A percentile compares a stretch with the other conserved stretches of the same genome.
Conservation (phyloP, 768 basidiomycete genomes). For the Antrodiella citrinella region DNA sequence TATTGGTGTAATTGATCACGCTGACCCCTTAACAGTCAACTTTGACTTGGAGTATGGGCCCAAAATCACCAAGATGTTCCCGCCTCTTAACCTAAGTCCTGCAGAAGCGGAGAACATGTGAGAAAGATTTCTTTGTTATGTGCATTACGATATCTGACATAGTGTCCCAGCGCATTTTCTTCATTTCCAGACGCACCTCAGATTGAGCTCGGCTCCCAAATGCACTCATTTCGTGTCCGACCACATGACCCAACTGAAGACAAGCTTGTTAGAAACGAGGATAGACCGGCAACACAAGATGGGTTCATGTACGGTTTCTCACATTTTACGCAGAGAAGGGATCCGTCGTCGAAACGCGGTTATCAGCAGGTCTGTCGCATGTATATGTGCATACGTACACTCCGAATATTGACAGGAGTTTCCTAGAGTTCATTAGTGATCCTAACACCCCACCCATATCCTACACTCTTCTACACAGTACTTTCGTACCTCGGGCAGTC, state of each 20-base stretch:
- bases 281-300: slow-evolving; percentile 37
- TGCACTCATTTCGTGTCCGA: slow-evolving; percentile 83
- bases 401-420: slow-evolving; percentile 1
- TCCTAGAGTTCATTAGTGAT: slow-evolving; percentile 72
- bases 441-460: slow-evolving; percentile 71
- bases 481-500: slow-evolving; percentile 68
- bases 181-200: slow-evolving; percentile 86
- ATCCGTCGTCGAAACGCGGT: slow-evolving; percentile 61
- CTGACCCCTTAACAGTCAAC: slow-evolving; percentile 60
- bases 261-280: slow-evolving; percentile 18
- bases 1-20: slow-evolving; percentile 11
- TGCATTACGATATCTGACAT: slow-evolving; percentile 5
- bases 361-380: slow-evolving; percentile 58
- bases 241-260: slow-evolving; percentile 21
- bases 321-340: slow-evolving; percentile 65
- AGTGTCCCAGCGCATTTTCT: slow-evolving; percentile 66
- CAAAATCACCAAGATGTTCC: slow-evolving; percentile 62
- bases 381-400: slow-evolving; percentile 3
- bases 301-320: slow-evolving; percentile 75
- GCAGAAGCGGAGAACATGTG: slow-evolving; percentile 81
- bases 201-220: slow-evolving; percentile 76
- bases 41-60: slow-evolving; percentile 89
- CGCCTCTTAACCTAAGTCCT: slow-evolving; percentile 53
- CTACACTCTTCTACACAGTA: slow-evolving; percentile 67
- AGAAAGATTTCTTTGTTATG: slow-evolving; percentile 20